Percentiles rank a stretch among this genome's conserved stretches.
Conservation (phyloP, 2,329 filamentous ascomycete species). For the Fusarium haematococcum region DNA sequence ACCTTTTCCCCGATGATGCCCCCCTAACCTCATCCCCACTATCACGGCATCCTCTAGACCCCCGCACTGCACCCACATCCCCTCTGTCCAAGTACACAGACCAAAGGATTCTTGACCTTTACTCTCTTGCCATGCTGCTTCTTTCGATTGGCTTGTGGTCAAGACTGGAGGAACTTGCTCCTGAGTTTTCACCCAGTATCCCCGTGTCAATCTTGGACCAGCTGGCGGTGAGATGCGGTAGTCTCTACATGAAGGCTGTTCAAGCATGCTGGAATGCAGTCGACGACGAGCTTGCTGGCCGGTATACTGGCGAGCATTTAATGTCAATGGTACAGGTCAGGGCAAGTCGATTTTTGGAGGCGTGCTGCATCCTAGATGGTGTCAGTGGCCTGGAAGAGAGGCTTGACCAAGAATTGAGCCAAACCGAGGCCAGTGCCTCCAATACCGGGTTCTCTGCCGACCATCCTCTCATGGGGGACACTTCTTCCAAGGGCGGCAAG, state of each 20-base stretch:
- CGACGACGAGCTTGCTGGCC: constrained; percentile 68
- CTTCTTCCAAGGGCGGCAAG: constrained; percentile 21
- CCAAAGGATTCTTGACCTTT: constrained; percentile 74
- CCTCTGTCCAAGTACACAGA: constrained; percentile 63
- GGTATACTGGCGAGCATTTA: constrained; percentile 61
- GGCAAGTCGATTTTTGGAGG: constrained; percentile 69
- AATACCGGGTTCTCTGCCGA: not conserved
- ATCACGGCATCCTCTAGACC: constrained; percentile 73
- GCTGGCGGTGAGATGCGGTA: constrained; percentile 76
- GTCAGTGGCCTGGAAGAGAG: constrained; percentile 68
- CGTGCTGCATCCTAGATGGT: constrained; percentile 70
- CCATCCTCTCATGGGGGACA: constrained; percentile 1
- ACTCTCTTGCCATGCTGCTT: constrained; percentile 78
- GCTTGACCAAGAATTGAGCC: constrained; percentile 60
- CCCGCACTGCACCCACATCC: constrained; percentile 61
- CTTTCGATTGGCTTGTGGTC: constrained; percentile 83
- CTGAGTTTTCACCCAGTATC: constrained; percentile 62
- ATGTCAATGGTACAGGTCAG: constrained; percentile 65
- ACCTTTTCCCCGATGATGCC: constrained; percentile 67
- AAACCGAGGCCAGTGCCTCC: constrained; percentile 16
- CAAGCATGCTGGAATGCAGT: constrained; percentile 78
- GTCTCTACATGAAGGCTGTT: constrained; percentile 80
- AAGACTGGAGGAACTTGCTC: constrained; percentile 67
- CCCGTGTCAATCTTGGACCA: constrained; percentile 71
- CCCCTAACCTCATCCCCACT: constrained; percentile 41